These are phyloP conservation scores for Xylaria castorea DNA, from an alignment of 495 filamentous ascomycete genomes.

Conservation along the genomic window DNA sequence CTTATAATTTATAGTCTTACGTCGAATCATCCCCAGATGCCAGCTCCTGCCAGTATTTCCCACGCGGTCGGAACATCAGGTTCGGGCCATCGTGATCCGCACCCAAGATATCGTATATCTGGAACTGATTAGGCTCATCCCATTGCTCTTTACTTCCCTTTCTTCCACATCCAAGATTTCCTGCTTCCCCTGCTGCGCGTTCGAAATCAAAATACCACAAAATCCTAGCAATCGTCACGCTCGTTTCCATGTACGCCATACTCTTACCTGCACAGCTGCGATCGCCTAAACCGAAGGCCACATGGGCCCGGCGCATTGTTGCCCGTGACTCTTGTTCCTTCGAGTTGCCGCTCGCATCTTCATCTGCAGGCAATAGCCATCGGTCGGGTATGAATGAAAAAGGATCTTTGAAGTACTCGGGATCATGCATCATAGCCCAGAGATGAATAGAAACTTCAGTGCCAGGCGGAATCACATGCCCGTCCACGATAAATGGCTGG, in stretches of 20 bases:
- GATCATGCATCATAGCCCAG: not conserved
- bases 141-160: not conserved
- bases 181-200: slow-evolving; percentile 19
- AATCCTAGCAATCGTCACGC: slow-evolving; percentile 37
- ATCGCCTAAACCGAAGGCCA: not conserved
- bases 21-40: not conserved
- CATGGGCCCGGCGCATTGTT: not conserved
- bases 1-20: too few species aligned
- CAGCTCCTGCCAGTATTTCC: not conserved
- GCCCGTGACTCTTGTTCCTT: not conserved
- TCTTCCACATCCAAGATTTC: not conserved
- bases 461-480: not conserved
- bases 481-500: not conserved
- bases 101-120: not conserved
- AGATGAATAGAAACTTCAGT: not conserved
- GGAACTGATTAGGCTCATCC: not conserved
- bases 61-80: not conserved
- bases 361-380: not conserved
- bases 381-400: not conserved
- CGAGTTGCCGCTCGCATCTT: not conserved
- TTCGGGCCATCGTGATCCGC: slow-evolving; percentile 7
- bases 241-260: slow-evolving; percentile 50
- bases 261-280: slow-evolving; percentile 50
- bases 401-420: not conserved
- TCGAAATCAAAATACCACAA: slow-evolving; percentile 44